Base-by-base conservation (phyloP, 179 eudicot genomes). In the Drosera spatulata region DNA sequence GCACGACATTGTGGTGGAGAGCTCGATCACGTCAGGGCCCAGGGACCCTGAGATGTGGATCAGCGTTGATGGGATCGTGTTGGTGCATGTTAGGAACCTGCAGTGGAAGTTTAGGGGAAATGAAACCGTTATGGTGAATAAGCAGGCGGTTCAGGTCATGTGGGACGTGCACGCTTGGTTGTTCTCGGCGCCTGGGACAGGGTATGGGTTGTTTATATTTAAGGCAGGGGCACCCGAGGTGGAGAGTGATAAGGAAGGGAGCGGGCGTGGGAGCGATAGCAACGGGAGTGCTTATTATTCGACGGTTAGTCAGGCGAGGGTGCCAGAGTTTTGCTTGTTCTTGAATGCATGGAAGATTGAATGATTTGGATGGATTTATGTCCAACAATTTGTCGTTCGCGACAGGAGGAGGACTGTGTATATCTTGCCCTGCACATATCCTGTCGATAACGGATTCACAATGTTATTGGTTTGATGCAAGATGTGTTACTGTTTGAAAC, bases 151-250 rank as follows among this genome's bases (percentile, higher is more conserved):
- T 1, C 89, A 91, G 39, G 91, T 91, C 2, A 74, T 73, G 4
- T 91, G 98, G 98, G 98, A 91, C 13, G 98, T 91, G 10, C 80
- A 88, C 42, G 75, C 82, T 0, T 91, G 96, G 98, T 51, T 91
- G 10, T 91, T 85, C 42, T 65, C 76, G 44, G 64, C 15, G 12
- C 90, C 90, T 0, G 95, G 95, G 0, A 60, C 82, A 0, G 74
- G 77, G 4, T 84, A 70, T 14, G 96, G 95, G 42, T 67, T 84
- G 67, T 88, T 91, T 67, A 78, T 85, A 7, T 88, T 91, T 65
- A 85, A 88, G 62, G 91, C 96, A 0, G 89, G 77, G 3, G 71
- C 66, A 0, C 55, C 71, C 0, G 82, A 79, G 22, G 47, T 61
- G 0, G 81, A 77, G 10, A 66, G 65, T 2, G 73, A 66, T 3